Percentiles rank a stretch among this genome's conserved stretches.
These are phyloP conservation scores for Talaromyces wortmannii DNA, from an alignment of 495 filamentous ascomycete species.

Conservation along the genomic window DNA sequence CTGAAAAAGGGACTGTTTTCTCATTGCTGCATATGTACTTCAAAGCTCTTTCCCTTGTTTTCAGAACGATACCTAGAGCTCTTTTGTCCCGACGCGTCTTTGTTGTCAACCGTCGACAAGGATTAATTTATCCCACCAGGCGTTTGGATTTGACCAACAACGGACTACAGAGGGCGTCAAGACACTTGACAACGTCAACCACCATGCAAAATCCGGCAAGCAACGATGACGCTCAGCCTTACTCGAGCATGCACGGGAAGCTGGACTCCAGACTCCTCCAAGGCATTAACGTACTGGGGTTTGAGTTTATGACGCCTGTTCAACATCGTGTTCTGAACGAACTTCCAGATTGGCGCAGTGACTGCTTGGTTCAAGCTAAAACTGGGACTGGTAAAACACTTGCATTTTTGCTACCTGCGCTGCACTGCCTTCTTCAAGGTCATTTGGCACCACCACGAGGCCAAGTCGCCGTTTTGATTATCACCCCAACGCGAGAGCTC, in stretches of 20 bases:
- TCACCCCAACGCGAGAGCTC: conserved; percentile 60
- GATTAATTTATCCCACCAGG: too few species aligned
- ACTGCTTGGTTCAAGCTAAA: conserved; percentile 67
- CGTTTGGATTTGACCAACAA: too few species aligned
- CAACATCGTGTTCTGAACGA: conserved; percentile 46
- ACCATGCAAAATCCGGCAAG: conserved; percentile 15
- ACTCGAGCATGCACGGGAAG: conserved; percentile 36
- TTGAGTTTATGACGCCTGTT: conserved; percentile 47
- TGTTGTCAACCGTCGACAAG: too few species aligned
- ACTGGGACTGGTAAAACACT: conserved; percentile 85
- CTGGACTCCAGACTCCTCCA: conserved; percentile 39
- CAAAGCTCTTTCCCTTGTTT: too few species aligned
- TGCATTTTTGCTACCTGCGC: conserved; percentile 68
- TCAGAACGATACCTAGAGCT: too few species aligned
- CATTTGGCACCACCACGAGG: conserved; percentile 23
- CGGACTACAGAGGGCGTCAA: too few species aligned
- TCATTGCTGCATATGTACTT: too few species aligned
- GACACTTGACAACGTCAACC: too few species aligned
- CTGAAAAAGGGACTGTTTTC: too few species aligned
- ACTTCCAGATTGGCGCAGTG: conserved; percentile 42
- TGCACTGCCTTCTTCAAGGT: conserved; percentile 55
- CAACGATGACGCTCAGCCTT: conserved; percentile 27
- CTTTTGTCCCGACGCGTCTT: too few species aligned
- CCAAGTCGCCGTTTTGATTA: conserved; percentile 53
- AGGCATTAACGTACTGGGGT: conserved; percentile 37